Base-by-base conservation (phyloP, 768 basidiomycete species). In the Inosperma sp. region DNA sequence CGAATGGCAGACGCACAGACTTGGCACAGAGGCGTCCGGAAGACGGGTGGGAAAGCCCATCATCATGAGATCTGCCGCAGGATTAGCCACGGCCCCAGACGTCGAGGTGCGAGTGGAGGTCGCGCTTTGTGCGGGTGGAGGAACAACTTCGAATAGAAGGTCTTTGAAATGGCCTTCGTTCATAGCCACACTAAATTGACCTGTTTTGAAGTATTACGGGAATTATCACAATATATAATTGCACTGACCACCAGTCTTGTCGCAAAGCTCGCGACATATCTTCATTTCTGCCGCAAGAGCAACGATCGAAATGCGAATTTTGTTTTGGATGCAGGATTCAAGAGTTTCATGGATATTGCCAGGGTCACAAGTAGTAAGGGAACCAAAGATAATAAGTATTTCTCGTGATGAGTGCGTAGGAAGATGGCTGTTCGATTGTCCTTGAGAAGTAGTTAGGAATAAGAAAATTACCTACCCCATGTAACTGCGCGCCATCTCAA, bases 281-380 rank as follows among this genome's bases (percentile, higher is more conserved):
- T 97, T 97, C 87, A 98, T 95, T 67, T 98, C 96, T 5, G 96
- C 96, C 0, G 94, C 89, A 27, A 99, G 80, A 1, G 93, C 92
- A 30, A 99, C 92, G 46, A 98, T 81, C 4, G 87, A 93, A 56
- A 97, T 86, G 33, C 94, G 88, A 48, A 96, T 87, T 63, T 85
- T 88, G 64, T 84, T 85, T 55, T 80, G 80, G 48, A 89, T 72
- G 56, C 93, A 92, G 2, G 79, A 78, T n/a, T 86, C 81, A n/a
- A 99, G 75, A 0, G 93, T 93, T 54, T 94, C 87, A 56, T 95
- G 92, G 53, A 99, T 93, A 57, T 95, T 96, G 17, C 93, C 91
- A 5, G 96, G 96, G 62, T 99, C 96, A 64, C 92, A 93, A 2
- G 93, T 96, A 1, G 96, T 98, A 23, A 99, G 71, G 5, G 94